These are phyloP conservation scores for Pseudozyma sp. DNA, from an alignment of 1,284 basidiomycete genomes.

Conservation along the genomic window DNA sequence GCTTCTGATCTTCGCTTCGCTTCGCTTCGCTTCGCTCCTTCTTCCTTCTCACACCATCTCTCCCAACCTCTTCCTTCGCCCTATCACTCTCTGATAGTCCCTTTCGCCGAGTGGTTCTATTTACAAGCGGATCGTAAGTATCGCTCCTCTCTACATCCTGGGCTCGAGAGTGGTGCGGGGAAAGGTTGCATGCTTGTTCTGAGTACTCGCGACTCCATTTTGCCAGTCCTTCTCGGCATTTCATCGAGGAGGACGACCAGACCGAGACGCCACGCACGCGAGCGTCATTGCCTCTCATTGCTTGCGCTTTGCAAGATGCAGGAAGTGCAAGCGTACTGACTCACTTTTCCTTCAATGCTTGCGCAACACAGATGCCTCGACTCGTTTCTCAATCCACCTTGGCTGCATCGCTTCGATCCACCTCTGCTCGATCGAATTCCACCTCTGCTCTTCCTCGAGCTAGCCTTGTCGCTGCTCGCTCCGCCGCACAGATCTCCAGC, in stretches of 20 bases:
- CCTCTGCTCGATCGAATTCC: slow-evolving; percentile 53
- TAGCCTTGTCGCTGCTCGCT: slow-evolving; percentile 34
- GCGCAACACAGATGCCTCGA: slow-evolving; percentile 46
- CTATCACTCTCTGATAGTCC: slow-evolving; percentile 6
- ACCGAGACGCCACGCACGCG: no score
- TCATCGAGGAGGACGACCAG: no score
- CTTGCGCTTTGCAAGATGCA: no score
- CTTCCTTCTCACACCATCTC: slow-evolving; percentile 16
- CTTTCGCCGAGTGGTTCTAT: slow-evolving; percentile 20
- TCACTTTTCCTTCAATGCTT: neutral
- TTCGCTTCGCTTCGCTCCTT: slow-evolving; percentile 8
- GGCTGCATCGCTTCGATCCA: slow-evolving; percentile 53
- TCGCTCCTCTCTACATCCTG: neutral
- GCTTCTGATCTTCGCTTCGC: neutral
- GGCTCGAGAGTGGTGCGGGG: neutral
- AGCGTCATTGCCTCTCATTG: no score
- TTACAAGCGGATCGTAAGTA: slow-evolving; percentile 42
- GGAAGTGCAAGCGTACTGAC: neutral
- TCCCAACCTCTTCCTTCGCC: slow-evolving; percentile 1
- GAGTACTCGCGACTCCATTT: no score
- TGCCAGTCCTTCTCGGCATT: no score
- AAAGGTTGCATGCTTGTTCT: no score
- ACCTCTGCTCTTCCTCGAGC: slow-evolving; percentile 46
- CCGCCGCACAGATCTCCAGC: slow-evolving; percentile 27
- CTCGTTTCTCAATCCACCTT: slow-evolving; percentile 52